Percentiles rank a stretch among this genome's conserved stretches.
phyloP scores from a whole-genome alignment of 2,329 filamentous ascomycete genomes.

The Talaromyces sp. region DNA sequence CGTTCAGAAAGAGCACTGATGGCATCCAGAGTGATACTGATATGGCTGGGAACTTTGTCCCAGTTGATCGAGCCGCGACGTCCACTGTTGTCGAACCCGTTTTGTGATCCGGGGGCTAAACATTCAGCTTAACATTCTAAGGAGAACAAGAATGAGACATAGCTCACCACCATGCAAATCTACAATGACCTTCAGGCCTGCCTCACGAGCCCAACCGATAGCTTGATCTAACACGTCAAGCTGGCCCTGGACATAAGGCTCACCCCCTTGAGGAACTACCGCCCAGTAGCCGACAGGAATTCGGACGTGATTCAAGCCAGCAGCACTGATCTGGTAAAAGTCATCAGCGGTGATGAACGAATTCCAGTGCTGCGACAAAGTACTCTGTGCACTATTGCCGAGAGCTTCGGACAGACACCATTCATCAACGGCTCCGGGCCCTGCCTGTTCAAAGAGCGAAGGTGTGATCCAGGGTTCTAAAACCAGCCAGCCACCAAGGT shows the following conservation, averaged over 20 bases:
- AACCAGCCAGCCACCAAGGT: slow-evolving; percentile 63
- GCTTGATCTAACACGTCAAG: slow-evolving; percentile 56
- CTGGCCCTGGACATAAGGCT: slow-evolving; percentile 62
- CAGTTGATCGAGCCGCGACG: slow-evolving; percentile 39
- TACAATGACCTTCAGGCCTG: slow-evolving; percentile 62
- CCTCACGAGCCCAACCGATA: slow-evolving; percentile 56
- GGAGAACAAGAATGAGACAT: not conserved
- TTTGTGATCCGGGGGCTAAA: slow-evolving; percentile 58
- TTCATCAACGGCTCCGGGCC: slow-evolving; percentile 55
- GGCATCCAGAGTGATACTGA: slow-evolving; percentile 47
- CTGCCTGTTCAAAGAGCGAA: slow-evolving; percentile 54
- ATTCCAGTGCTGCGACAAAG: slow-evolving; percentile 56
- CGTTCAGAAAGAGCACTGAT: slow-evolving; percentile 57
- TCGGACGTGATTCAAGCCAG: slow-evolving; percentile 61
- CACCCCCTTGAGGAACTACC: slow-evolving; percentile 49
- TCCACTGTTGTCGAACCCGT: slow-evolving; percentile 66
- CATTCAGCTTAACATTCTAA: not conserved
- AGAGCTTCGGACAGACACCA: slow-evolving; percentile 52
- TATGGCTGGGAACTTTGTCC: slow-evolving; percentile 33
- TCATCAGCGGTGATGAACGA: slow-evolving; percentile 56
- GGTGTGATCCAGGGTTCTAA: slow-evolving; percentile 64
- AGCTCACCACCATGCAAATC: slow-evolving; percentile 63
- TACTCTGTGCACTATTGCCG: slow-evolving; percentile 47
- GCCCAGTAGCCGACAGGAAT: slow-evolving; percentile 68
- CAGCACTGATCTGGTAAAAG: slow-evolving; percentile 53